Percentiles rank a stretch among this genome's conserved stretches.
phyloP scores from a whole-genome alignment of 2,329 filamentous ascomycete genomes.

The Aspergillus sp. region DNA sequence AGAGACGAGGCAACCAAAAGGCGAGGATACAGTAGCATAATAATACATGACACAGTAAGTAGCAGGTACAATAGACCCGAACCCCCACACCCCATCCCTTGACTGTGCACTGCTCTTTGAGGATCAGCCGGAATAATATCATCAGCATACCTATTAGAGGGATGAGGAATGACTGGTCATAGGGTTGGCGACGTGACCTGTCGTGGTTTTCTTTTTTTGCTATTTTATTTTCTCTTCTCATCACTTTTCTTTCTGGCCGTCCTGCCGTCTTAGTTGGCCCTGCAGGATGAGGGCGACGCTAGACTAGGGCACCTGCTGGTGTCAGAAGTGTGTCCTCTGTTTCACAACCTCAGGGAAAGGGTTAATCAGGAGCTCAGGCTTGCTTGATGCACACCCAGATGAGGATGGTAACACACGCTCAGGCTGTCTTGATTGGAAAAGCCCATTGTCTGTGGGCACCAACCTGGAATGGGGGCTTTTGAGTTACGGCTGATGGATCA shows the following conservation, averaged over 20 bases:
- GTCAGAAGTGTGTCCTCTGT: neutral
- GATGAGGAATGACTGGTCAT: neutral
- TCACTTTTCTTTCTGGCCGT: neutral
- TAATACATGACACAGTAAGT: neutral
- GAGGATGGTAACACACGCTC: neutral
- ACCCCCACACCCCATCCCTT: too few relatives aligned
- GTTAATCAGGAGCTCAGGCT: neutral
- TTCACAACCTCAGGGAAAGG: neutral
- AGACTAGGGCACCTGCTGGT: neutral
- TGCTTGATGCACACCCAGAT: neutral
- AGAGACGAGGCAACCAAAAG: neutral
- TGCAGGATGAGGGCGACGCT: slow-evolving; percentile 1
- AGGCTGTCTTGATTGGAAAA: neutral
- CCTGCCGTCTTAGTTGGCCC: neutral
- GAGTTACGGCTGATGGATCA: neutral
- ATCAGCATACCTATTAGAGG: neutral
- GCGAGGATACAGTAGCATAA: neutral
- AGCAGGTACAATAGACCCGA: neutral
- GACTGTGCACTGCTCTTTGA: neutral
- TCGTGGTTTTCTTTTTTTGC: neutral
- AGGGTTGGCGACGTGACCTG: neutral
- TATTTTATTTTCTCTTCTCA: neutral
- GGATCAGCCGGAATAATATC: neutral
- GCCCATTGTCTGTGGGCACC: neutral
- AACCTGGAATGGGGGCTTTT: neutral